Percentiles rank a stretch among this genome's conserved stretches.
These are phyloP conservation scores for Diplodia scrobiculata DNA, from an alignment of 2,329 filamentous ascomycete species.

Conservation along the genomic window DNA sequence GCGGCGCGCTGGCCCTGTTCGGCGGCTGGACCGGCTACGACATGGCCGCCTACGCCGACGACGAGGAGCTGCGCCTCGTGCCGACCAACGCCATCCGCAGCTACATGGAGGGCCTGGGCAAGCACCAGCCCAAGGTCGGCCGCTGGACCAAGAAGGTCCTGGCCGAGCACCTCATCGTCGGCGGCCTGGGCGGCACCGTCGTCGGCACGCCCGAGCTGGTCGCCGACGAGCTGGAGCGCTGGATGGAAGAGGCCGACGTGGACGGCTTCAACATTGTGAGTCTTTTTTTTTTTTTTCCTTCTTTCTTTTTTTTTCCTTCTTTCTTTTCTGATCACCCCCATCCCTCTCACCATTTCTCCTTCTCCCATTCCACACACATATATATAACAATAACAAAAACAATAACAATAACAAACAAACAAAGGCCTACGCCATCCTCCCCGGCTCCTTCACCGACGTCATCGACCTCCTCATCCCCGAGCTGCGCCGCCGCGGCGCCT, in stretches of 20 bases:
- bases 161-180: conserved; percentile 67
- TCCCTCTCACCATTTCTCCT: neutral
- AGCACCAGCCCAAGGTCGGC: conserved; percentile 38
- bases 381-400: too few species aligned
- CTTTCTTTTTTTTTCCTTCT: conserved; percentile 11
- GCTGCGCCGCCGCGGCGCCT: conserved; percentile 60
- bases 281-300: too few species aligned
- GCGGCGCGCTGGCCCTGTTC: conserved; percentile 70
- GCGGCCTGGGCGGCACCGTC: conserved; percentile 65
- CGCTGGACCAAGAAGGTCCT: conserved; percentile 75
- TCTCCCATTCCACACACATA: too few species aligned
- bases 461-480: conserved; percentile 63
- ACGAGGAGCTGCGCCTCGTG: conserved; percentile 57
- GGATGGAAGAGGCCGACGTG: conserved; percentile 69
- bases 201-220: conserved; percentile 67
- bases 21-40: conserved; percentile 75
- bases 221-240: conserved; percentile 67
- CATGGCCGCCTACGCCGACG: conserved; percentile 61
- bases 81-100: conserved; percentile 28
- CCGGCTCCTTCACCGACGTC: conserved; percentile 68
- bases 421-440: conserved; percentile 65
- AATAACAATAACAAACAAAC: neutral
- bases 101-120: conserved; percentile 32
- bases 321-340: neutral
- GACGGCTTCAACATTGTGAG: conserved; percentile 74